Percentiles rank a stretch among this genome's conserved stretches.
Conservation (phyloP, 148 eudicot genomes). For the Linanthus parryae region DNA sequence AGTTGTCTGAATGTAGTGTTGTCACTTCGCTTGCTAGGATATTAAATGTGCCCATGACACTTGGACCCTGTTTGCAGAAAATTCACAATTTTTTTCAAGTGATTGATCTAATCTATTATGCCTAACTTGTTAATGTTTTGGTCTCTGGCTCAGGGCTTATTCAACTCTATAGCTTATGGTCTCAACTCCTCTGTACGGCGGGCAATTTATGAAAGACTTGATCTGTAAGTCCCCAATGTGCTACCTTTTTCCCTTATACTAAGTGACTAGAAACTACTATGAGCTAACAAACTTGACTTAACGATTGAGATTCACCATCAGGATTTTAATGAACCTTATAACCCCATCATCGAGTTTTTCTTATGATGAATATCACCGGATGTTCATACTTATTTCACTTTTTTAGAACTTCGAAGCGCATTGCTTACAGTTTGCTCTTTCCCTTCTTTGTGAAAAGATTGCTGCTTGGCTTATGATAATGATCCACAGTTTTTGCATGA, state of each 20-base stretch:
- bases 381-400: not conserved
- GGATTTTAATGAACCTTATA: too few relatives aligned
- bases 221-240: conserved; percentile 59
- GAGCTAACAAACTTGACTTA: not conserved
- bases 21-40: too few relatives aligned
- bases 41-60: too few relatives aligned
- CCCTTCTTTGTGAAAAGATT: too few relatives aligned
- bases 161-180: conserved; percentile 96
- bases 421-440: too few relatives aligned
- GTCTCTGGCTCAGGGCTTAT: conserved; percentile 57
- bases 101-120: conserved; percentile 6
- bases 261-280: not conserved
- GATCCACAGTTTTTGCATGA: too few relatives aligned
- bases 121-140: conserved; percentile 1
- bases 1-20: not conserved
- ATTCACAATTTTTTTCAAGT: conserved; percentile 1
- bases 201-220: conserved; percentile 69
- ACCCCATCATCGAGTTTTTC: too few relatives aligned
- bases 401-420: not conserved
- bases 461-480: too few relatives aligned
- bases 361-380: not conserved
- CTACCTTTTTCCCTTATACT: not conserved
- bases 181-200: conserved; percentile 88
- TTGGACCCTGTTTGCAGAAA: too few relatives aligned
- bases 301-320: not conserved